phyloP scores from a whole-genome alignment of 2,329 filamentous ascomycete species.

The Tolypocladium paradoxum region DNA sequence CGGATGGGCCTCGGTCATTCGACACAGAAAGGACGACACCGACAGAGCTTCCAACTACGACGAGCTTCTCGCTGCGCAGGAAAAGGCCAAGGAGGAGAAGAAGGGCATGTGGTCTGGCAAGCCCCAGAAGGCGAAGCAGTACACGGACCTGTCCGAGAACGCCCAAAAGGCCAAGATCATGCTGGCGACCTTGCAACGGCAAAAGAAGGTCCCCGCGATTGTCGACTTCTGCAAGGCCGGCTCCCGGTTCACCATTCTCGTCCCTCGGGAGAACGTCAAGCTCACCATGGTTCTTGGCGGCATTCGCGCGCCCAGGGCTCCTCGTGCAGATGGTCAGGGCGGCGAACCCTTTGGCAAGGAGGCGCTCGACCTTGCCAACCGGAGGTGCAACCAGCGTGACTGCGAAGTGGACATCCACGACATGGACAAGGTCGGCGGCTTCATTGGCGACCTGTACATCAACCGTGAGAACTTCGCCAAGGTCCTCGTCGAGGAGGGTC shows the following conservation, averaged over 20 bases:
- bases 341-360: conserved; percentile 93
- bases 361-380: conserved; percentile 82
- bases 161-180: conserved; percentile 94
- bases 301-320: conserved; percentile 81
- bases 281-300: conserved; percentile 90
- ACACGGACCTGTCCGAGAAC: conserved; percentile 82
- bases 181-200: conserved; percentile 73
- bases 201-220: conserved; percentile 84
- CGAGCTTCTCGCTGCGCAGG: conserved; percentile 69
- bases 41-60: conserved; percentile 94
- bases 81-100: conserved; percentile 71
- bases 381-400: conserved; percentile 83
- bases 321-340: conserved; percentile 61
- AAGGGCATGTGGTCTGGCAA: conserved; percentile 96
- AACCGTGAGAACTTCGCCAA: conserved; percentile 95
- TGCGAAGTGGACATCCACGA: conserved; percentile 93
- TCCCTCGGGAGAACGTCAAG: conserved; percentile 89
- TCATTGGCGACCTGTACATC: conserved; percentile 89
- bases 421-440: conserved; percentile 92
- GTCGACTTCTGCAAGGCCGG: conserved; percentile 98
- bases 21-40: conserved; percentile 88
- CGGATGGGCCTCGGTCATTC: conserved; percentile 87
- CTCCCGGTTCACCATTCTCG: conserved; percentile 81
- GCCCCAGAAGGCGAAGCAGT: conserved; percentile 70
- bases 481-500: conserved; percentile 81